Conservation (phyloP, 179 eudicot genomes). For the Silene noctiflora region DNA sequence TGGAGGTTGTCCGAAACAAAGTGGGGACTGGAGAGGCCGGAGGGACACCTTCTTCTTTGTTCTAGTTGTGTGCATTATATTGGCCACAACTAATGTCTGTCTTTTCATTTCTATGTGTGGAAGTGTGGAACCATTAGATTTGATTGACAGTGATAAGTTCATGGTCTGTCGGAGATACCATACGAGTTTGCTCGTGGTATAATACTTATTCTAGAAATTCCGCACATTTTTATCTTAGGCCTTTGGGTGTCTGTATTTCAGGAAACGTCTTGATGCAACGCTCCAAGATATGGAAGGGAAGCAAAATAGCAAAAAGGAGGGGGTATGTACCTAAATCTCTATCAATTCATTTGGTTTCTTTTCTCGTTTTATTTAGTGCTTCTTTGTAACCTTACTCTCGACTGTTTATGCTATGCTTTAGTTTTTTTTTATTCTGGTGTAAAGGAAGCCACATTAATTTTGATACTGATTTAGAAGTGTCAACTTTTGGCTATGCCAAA, state of each 20-base stretch:
- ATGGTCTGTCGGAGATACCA: not conserved
- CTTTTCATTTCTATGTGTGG: not conserved
- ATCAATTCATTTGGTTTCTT: not conserved
- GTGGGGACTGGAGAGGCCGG: not conserved
- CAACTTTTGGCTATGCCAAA: not conserved
- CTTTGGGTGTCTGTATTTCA: slow-evolving; percentile 22
- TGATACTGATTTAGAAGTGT: too few relatives aligned
- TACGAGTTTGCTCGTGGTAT: not conserved
- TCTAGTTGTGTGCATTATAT: not conserved
- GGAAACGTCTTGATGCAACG: slow-evolving; percentile 87
- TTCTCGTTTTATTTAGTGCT: slow-evolving; percentile 1
- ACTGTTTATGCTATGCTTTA: not conserved
- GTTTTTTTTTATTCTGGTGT: not conserved
- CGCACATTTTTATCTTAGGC: not conserved
- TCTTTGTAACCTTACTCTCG: not conserved
- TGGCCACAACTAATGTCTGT: not conserved
- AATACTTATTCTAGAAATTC: not conserved
- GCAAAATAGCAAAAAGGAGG: slow-evolving; percentile 91
- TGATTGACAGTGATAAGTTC: not conserved
- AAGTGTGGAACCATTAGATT: not conserved
- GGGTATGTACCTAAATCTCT: slow-evolving; percentile 43
- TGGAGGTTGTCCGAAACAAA: too few relatives aligned
- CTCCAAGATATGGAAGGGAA: slow-evolving; percentile 89
- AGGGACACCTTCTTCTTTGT: not conserved
- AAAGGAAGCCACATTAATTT: too few relatives aligned